phyloP scores from a whole-genome alignment of 2,329 filamentous ascomycete species.

The Penicillium griseofulvum region DNA sequence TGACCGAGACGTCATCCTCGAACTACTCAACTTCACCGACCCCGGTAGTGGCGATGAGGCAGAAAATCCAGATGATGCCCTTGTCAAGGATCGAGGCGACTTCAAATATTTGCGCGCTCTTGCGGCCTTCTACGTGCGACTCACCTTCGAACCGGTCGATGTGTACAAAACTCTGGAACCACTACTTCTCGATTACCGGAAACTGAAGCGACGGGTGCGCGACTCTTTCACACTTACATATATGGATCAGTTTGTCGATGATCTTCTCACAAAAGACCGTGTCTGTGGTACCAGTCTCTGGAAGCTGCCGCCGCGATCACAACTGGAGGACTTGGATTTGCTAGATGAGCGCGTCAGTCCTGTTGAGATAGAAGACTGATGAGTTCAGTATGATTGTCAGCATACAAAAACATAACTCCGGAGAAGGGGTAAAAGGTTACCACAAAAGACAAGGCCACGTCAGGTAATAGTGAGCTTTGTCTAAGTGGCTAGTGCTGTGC shows the following conservation, averaged over 20 bases:
- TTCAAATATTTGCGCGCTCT: slow-evolving; percentile 82
- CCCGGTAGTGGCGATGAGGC: slow-evolving; percentile 57
- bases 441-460: neutral
- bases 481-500: neutral
- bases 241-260: slow-evolving; percentile 92
- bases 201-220: slow-evolving; percentile 73
- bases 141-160: slow-evolving; percentile 79
- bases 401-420: neutral
- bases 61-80: slow-evolving; percentile 26
- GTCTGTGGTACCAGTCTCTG: slow-evolving; percentile 89
- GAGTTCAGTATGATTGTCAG: neutral
- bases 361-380: slow-evolving; percentile 1
- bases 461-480: neutral
- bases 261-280: slow-evolving; percentile 81
- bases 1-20: slow-evolving; percentile 70
- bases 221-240: slow-evolving; percentile 73
- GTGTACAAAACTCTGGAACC: slow-evolving; percentile 80
- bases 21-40: slow-evolving; percentile 75
- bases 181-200: slow-evolving; percentile 75
- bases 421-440: neutral
- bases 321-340: slow-evolving; percentile 84
- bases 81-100: slow-evolving; percentile 41
- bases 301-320: slow-evolving; percentile 79
- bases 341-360: slow-evolving; percentile 83
- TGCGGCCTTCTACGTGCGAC: slow-evolving; percentile 86